Base-by-base conservation (phyloP, 2,329 filamentous ascomycete genomes). In the Chaetomiaceae sp. region DNA sequence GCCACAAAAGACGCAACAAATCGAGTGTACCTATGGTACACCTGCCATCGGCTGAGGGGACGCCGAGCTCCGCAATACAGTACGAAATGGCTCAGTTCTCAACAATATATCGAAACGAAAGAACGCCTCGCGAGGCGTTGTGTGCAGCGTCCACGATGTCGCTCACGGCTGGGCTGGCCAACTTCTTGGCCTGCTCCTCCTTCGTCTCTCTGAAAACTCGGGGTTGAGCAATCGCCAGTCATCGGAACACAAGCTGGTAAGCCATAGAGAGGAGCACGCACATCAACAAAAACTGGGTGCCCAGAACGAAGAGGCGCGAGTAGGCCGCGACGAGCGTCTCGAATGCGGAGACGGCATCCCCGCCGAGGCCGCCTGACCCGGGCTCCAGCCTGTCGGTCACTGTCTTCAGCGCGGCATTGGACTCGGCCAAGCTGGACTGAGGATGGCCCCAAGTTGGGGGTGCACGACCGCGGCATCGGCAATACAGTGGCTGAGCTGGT, bases 221-320 rank as follows among this genome's bases (percentile, higher is more conserved):
- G n/a, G n/a, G n/a, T n/a, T n/a, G n/a, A n/a, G n/a, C n/a, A n/a
- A n/a, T n/a, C n/a, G n/a, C n/a, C n/a, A 6, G n/a, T 6, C 29
- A 17, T 38, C n/a, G 35, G 18, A 18, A 27, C 11, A 12, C 14
- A 9, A 36, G 20, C 30, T 38, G n/a, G 11, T 15, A 12, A 14
- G 18, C 17, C 3, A 7, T 19, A 7, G 7, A n/a, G 18, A n/a
- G 1, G 14, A 17, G 12, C 17, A 49, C 52, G 32, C 22, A 52
- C 52, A 52, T 45, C 2, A 29, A 29, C 32, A 50, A 35, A 10
- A 54, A 32, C 47, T 54, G 52, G n/a, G 39, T 42, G 8, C 11
- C 24, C 41, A 52, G 44, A 12, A 50, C 40, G 12, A 49, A 48
- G 19, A 54, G 22, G 7, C 45, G 26, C 5, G 44, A 27, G 20